Conservation (phyloP, 169 alveolate species). For the Plasmodium gallinaceum region DNA sequence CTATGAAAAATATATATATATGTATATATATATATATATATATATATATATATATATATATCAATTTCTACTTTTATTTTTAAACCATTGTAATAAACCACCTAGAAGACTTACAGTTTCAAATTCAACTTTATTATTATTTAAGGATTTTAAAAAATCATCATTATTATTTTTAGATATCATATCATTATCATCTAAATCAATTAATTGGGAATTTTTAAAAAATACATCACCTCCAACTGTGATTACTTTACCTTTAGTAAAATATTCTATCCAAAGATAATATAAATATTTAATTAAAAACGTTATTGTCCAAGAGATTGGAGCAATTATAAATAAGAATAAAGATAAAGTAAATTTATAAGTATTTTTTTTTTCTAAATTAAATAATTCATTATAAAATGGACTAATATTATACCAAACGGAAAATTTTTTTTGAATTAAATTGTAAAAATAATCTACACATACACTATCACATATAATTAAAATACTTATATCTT, state of each 20-base stretch:
- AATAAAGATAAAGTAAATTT: conserved; percentile 56
- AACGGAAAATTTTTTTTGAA: conserved; percentile 25
- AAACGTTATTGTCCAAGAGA: conserved; percentile 64
- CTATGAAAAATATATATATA: neutral
- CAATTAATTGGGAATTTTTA: conserved; percentile 51
- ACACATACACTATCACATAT: conserved; percentile 76
- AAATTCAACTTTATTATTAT: conserved; percentile 18
- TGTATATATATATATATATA: conserved; percentile 6
- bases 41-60: neutral
- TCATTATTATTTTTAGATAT: conserved; percentile 15
- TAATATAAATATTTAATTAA: conserved; percentile 40
- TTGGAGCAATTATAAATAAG: conserved; percentile 66
- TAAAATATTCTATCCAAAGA: conserved; percentile 70
- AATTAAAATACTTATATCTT: conserved; percentile 54
- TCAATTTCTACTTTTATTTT: conserved; percentile 68
- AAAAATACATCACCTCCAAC: conserved; percentile 72
- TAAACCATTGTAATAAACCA: conserved; percentile 73
- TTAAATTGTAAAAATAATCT: conserved; percentile 58
- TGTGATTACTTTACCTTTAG: conserved; percentile 73
- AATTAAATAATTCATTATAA: conserved; percentile 54
- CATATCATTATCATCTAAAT: conserved; percentile 13
- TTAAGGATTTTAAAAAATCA: conserved; percentile 11
- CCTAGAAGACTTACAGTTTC: conserved; percentile 69
- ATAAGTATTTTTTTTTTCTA: conserved; percentile 68
- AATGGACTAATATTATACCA: conserved; percentile 57